Base-by-base conservation (phyloP, 2,329 filamentous ascomycete species). In the Colletotrichum filicis region DNA sequence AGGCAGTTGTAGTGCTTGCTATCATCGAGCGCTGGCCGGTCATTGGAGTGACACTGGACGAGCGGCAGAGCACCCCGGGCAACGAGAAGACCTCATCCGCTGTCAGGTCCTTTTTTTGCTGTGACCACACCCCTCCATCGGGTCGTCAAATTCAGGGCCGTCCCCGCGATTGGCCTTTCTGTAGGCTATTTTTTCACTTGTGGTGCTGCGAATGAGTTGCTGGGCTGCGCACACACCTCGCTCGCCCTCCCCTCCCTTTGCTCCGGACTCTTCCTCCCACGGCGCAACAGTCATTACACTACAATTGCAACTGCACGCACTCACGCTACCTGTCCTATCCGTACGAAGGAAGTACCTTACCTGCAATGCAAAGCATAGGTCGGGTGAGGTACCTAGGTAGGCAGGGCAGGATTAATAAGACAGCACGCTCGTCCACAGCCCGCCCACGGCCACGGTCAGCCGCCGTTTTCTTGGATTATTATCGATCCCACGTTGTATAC, bases 41-140 rank as follows among this genome's bases (percentile, higher is more conserved):
- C 60, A 73, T 71, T 73, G 67, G 61, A 66, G 60, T 73, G 60
- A 61, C 56, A 70, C 69, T 73, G 46, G 64, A 74, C 68, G 53
- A 37, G 60, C 60, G 66, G 64, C 65, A 73, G 73, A 73, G 62
- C 60, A 65, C 64, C 69, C 73, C 56, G 65, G 69, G 73, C 69
- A 73, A 74, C 73, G 49, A 61, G 68, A 57, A 58, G 64, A 72
- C 69, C 49, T 68, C 65, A 69, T 64, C 69, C 61, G 59, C 64
- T 64, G 59, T 65, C 58, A 73, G 69, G 60, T 73, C 52, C 63
- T 67, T 72, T 72, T 64, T 22, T 65, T 30, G 24, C 69, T 68
- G 64, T 59, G 52, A 57, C 58, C 73, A 72, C 64, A 19, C 70
- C 73, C 73, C 69, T 73, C 35, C 35, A 35, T 66, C 59, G 22